Percentiles rank a stretch among this genome's conserved stretches.
These are phyloP conservation scores for Epichloe gansuensis DNA, from an alignment of 2,329 filamentous ascomycete species.

Conservation along the genomic window DNA sequence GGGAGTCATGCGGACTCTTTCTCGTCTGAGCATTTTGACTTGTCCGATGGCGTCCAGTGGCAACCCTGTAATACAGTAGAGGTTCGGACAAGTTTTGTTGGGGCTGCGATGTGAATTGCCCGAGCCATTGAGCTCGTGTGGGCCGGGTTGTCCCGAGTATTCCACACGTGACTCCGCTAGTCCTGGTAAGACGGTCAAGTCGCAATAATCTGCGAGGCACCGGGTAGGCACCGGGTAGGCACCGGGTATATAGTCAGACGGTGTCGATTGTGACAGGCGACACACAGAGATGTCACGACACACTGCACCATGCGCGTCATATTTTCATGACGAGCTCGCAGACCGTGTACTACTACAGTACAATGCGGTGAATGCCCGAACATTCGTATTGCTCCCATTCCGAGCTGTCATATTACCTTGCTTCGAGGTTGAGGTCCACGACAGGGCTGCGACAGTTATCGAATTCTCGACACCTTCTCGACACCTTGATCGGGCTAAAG, in stretches of 20 bases:
- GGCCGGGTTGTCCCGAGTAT: too few relatives aligned
- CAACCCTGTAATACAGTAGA: too few relatives aligned
- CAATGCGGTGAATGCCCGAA: not conserved
- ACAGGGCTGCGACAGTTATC: not conserved
- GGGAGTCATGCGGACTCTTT: too few relatives aligned
- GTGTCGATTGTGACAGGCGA: not conserved
- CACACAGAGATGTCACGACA: not conserved
- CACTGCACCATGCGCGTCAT: conserved; percentile 4
- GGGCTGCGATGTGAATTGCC: too few relatives aligned
- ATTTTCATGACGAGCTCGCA: not conserved
- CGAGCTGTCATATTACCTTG: not conserved
- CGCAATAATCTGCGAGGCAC: not conserved
- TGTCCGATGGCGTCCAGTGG: too few relatives aligned
- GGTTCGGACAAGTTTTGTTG: too few relatives aligned
- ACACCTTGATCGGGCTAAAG: not conserved
- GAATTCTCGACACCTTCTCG: not conserved
- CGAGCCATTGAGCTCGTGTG: too few relatives aligned
- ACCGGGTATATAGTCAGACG: not conserved
- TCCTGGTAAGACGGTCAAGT: too few relatives aligned
- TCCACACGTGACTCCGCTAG: too few relatives aligned
- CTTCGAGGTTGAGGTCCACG: not conserved
- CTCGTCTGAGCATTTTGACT: too few relatives aligned
- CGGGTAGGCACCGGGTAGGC: not conserved
- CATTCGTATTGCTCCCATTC: not conserved
- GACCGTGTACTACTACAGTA: not conserved